Percentiles rank a stretch among this genome's conserved stretches.
Conservation (phyloP, 164 flowering plant genomes). For the Warburgia ugandensis region DNA sequence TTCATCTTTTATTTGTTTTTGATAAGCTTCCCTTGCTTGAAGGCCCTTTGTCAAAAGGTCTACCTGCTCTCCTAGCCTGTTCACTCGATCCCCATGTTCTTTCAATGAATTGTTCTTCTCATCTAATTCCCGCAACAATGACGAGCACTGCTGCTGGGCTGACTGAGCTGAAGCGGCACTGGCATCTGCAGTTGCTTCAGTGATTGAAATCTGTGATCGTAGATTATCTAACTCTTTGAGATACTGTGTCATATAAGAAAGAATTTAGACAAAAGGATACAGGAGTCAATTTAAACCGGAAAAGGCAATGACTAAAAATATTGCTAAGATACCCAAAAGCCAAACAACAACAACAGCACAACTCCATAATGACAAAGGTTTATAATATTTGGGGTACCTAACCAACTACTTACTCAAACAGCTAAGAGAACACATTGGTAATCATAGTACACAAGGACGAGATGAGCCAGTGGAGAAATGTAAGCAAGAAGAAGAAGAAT, state of each 20-base stretch:
- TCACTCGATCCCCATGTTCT: slow-evolving; percentile 70
- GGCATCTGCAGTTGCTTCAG: slow-evolving; percentile 67
- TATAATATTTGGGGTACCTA: too few species aligned
- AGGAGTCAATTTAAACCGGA: too few species aligned
- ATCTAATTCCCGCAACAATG: slow-evolving; percentile 56
- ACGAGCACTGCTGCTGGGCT: slow-evolving; percentile 62
- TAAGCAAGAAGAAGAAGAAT: too few species aligned
- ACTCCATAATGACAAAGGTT: too few species aligned
- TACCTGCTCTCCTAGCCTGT: slow-evolving; percentile 65
- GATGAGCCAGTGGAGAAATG: too few species aligned
- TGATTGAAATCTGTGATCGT: slow-evolving; percentile 45
- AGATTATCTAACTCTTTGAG: slow-evolving; percentile 59
- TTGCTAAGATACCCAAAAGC: too few species aligned
- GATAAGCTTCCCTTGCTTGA: slow-evolving; percentile 68
- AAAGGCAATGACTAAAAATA: not conserved
- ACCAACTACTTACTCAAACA: too few species aligned
- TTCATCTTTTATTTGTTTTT: slow-evolving; percentile 79
- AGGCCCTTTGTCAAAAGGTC: slow-evolving; percentile 73
- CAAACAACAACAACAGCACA: too few species aligned
- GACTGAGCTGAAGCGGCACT: slow-evolving; percentile 74
- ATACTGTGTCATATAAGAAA: slow-evolving; percentile 50
- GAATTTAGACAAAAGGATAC: not conserved
- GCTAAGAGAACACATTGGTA: too few species aligned
- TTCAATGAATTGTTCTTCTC: slow-evolving; percentile 52
- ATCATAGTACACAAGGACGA: too few species aligned